Conservation (phyloP, 768 basidiomycete genomes). For the Roridomyces roridus region DNA sequence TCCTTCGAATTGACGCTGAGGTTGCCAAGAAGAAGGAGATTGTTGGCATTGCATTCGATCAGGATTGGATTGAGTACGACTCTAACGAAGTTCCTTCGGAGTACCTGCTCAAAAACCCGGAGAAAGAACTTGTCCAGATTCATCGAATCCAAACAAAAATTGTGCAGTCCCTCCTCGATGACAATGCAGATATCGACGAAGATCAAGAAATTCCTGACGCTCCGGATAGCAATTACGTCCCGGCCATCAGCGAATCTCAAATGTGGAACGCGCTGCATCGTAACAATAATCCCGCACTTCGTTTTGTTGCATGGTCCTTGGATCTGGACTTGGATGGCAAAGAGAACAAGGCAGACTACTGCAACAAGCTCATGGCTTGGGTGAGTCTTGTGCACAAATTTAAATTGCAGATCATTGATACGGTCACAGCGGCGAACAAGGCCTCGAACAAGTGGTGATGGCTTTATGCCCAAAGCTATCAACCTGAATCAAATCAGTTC, state of each 20-base stretch:
- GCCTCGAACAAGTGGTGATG: constrained; percentile 7
- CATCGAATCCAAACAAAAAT: constrained; percentile 14
- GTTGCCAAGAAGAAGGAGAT: constrained; percentile 20
- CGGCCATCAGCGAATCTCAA: constrained; percentile 4
- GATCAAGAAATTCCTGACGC: constrained; percentile 16
- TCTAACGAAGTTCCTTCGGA: constrained; percentile 10
- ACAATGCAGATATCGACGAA: background rate
- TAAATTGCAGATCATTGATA: constrained; percentile 1
- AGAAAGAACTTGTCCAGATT: constrained; percentile 1
- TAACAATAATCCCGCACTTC: constrained; percentile 11
- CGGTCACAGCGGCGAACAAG: constrained; percentile 15
- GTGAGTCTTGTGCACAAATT: constrained; percentile 17
- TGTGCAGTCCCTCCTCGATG: constrained; percentile 6
- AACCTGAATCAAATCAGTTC: constrained; percentile 22
- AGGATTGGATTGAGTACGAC: constrained; percentile 19
- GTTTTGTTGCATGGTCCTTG: constrained; percentile 14
- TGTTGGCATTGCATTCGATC: constrained; percentile 8
- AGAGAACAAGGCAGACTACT: constrained; percentile 12
- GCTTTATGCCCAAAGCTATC: constrained; percentile 14
- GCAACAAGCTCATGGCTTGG: too few species aligned
- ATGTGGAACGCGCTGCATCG: constrained; percentile 1
- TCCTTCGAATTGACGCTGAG: too few species aligned
- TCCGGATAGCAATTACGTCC: constrained; percentile 8
- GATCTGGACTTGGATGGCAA: constrained; percentile 2
- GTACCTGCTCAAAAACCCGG: constrained; percentile 8